These are phyloP conservation scores for Dryas integrifolia DNA, from an alignment of 331 rosid genomes.

Conservation along the genomic window DNA sequence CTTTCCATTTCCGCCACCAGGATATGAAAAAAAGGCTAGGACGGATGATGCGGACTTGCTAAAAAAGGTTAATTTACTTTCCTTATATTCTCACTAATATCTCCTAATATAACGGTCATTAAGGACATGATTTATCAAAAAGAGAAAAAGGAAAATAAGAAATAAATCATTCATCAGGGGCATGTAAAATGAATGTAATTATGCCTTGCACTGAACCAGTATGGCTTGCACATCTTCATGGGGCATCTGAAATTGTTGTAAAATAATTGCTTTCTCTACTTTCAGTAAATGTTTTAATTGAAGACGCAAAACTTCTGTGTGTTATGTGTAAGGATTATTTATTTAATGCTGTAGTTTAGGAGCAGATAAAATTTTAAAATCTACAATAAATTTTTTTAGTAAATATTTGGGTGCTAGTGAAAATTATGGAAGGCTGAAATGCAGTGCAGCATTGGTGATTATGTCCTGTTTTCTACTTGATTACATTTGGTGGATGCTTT, in stretches of 20 bases:
- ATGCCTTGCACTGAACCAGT: conserved; percentile 9
- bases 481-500: conserved; percentile 2
- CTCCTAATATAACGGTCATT: conserved; percentile 20
- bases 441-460: neutral
- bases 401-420: conserved; percentile 24
- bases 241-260: neutral
- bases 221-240: conserved; percentile 12
- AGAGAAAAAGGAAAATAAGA: neutral
- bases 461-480: neutral
- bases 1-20: conserved; percentile 92
- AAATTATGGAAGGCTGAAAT: conserved; percentile 12
- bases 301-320: neutral
- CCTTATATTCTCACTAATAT: conserved; percentile 23
- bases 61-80: conserved; percentile 59
- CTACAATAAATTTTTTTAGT: neutral
- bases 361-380: neutral
- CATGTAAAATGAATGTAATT: conserved; percentile 8
- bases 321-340: neutral
- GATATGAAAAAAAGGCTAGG: conserved; percentile 78
- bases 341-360: neutral
- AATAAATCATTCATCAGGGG: conserved; percentile 12
- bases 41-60: conserved; percentile 57
- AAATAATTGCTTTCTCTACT: neutral
- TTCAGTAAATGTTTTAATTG: neutral
- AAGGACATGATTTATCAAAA: neutral